Evolutionary conservation across 768 basidiomycete species (phyloP), one percentile per base, ranked within the genome.

Genomic region (Boletus vinaceobasis): DNA sequence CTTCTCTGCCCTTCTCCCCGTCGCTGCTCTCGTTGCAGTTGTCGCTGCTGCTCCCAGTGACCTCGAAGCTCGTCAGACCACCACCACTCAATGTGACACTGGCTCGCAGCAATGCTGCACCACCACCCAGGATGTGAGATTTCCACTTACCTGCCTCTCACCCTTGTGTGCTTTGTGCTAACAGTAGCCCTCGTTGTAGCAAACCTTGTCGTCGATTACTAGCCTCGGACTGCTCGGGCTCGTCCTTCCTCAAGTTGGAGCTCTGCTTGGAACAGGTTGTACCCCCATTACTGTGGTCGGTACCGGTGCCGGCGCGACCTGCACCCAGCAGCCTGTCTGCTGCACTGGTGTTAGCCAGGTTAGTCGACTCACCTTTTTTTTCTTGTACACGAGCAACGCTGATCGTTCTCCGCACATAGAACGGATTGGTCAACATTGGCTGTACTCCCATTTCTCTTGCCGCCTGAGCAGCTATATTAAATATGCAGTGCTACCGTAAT

Each of bases 251-350:
- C 0, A 0, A 5, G 0, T 42, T 9, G 0, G 6, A 1, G 59
- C 56, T 29, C 43, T 52, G 6, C 7, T 64, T 9, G 64, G 59
- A 13, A 7, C 49, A 0, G 6, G 8, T 11, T 66, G 64, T 37
- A 13, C 15, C n/a, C 48, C 58, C 0, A 14, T 53, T 43, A 48
- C 38, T 0, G 65, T 23, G 23, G 23, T 23, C 23, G 23, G 23
- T 23, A 23, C 23, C 2, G 23, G 53, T 7, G 49, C 19, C 1
- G 59, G 51, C 10, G 35, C 52, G 1, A 1, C 17, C 1, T 65
- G 65, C 35, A 33, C 39, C 11, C 35, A 53, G 21, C 47, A 67
- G 35, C 19, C 65, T 0, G 59, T 66, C 31, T 65, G 65, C 23
- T 65, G 64, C 48, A n/a, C n/a, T n/a, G n/a, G n/a, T n/a, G n/a